Percentiles rank a stretch among this genome's conserved stretches.
These are phyloP conservation scores for Gamsiella multidivaricata DNA, from an alignment of 192 early-diverging fungal genomes.

Conservation along the genomic window DNA sequence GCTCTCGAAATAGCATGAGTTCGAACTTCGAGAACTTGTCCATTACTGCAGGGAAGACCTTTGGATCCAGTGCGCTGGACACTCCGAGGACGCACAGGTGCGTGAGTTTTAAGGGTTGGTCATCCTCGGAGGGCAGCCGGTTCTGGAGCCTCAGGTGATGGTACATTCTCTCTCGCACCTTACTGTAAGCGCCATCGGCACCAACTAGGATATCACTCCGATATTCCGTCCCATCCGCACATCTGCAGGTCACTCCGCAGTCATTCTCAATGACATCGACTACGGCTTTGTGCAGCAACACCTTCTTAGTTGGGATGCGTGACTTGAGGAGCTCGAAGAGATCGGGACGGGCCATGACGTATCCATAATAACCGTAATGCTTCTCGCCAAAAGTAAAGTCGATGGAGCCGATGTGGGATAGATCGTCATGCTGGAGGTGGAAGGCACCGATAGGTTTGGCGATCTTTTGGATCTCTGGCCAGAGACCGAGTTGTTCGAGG, in stretches of 20 bases:
- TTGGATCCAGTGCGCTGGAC: constrained; percentile 13
- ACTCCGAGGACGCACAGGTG: constrained; percentile 34
- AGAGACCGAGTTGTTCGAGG: constrained; percentile 46
- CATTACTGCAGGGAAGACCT: neutral
- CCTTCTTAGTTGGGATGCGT: constrained; percentile 7
- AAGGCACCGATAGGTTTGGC: constrained; percentile 37
- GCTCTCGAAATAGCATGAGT: constrained; percentile 8
- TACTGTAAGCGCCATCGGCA: constrained; percentile 38
- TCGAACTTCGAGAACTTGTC: constrained; percentile 31
- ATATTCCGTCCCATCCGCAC: constrained; percentile 26
- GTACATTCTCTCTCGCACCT: constrained; percentile 26
- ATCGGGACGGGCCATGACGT: constrained; percentile 33
- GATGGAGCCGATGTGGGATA: constrained; percentile 13
- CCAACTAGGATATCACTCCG: constrained; percentile 35
- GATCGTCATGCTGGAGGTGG: constrained; percentile 20
- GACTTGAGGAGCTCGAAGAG: constrained; percentile 29
- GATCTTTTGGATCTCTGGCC: constrained; percentile 17
- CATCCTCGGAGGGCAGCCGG: constrained; percentile 10
- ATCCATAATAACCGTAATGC: constrained; percentile 31
- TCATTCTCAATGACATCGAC: constrained; percentile 9
- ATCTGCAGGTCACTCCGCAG: constrained; percentile 4
- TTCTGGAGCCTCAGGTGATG: neutral
- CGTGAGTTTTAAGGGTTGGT: constrained; percentile 7
- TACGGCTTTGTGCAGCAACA: constrained; percentile 23
- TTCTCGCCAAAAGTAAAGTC: constrained; percentile 28